Conservation (phyloP, 2,329 filamentous ascomycete genomes). For the Fusarium pseudoanthophilum region DNA sequence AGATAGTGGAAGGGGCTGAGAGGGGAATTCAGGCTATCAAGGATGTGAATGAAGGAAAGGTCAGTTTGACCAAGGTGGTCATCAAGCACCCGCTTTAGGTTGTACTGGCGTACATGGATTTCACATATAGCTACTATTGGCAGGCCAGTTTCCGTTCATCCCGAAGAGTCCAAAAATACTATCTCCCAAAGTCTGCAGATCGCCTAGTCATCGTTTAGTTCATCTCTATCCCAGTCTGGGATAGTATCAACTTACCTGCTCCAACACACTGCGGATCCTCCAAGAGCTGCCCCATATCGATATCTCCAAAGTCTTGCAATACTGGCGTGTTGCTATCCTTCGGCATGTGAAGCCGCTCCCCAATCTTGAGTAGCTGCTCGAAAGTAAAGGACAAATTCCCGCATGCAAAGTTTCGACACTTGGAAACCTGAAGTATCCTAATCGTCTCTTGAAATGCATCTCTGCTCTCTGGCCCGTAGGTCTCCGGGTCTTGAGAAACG, state of each 20-base stretch:
- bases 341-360: background rate
- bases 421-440: background rate
- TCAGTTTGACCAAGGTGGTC: background rate
- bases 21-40: background rate
- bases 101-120: no score
- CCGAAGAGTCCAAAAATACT: background rate
- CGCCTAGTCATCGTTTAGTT: background rate
- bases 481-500: background rate
- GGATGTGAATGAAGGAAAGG: background rate
- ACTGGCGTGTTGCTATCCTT: background rate
- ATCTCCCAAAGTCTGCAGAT: background rate
- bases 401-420: background rate
- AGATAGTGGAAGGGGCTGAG: background rate
- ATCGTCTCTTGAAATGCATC: background rate
- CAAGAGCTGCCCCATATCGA: background rate
- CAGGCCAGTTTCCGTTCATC: background rate
- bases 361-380: background rate
- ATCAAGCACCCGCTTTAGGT: background rate
- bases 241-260: rapidly evolving
- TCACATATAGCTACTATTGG: background rate
- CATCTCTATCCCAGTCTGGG: no score
- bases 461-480: background rate
- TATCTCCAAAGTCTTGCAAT: background rate
- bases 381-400: background rate
- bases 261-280: background rate